Percentiles rank a stretch among this genome's conserved stretches.
These are phyloP conservation scores for Hirsutella minnesotensis DNA, from an alignment of 2,329 filamentous ascomycete genomes.

Conservation along the genomic window DNA sequence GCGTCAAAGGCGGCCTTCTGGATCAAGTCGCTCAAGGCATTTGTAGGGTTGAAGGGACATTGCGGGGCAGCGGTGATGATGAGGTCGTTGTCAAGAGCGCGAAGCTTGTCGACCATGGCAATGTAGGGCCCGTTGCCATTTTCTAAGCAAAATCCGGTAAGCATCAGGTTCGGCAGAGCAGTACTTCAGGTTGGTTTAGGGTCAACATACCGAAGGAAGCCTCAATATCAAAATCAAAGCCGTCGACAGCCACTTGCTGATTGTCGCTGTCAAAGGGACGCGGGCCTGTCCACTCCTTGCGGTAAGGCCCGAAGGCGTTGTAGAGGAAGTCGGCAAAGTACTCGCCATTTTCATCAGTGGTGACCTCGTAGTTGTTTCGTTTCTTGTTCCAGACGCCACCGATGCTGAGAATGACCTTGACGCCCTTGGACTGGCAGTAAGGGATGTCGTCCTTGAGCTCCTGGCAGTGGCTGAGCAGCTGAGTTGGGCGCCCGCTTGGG, in stretches of 20 bases:
- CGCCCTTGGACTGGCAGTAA: constrained; percentile 27
- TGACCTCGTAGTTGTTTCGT: constrained; percentile 21
- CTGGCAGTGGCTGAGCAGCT: constrained; percentile 22
- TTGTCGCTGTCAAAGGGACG: constrained; percentile 24
- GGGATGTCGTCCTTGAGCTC: constrained; percentile 25
- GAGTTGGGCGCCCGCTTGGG: constrained; percentile 11
- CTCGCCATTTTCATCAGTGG: constrained; percentile 16
- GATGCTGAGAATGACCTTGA: constrained; percentile 31
- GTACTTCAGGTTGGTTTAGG: no score
- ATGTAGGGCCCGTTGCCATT: constrained; percentile 24
- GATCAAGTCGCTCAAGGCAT: constrained; percentile 25
- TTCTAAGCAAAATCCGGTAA: neutral
- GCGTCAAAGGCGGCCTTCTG: constrained; percentile 27
- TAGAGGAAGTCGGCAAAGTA: constrained; percentile 27
- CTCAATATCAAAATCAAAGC: constrained; percentile 32
- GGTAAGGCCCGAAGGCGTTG: constrained; percentile 24
- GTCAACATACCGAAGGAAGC: constrained; percentile 15
- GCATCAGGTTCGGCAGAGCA: neutral
- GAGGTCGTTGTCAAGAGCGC: constrained; percentile 15
- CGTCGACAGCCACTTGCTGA: constrained; percentile 21
- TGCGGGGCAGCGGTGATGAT: constrained; percentile 34
- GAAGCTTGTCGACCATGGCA: constrained; percentile 24
- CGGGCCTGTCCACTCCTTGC: constrained; percentile 18
- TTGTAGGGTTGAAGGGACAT: constrained; percentile 20
- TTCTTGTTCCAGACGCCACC: constrained; percentile 19